These are phyloP conservation scores for Sutorius eximius DNA, from an alignment of 1,284 basidiomycete genomes.

Conservation along the genomic window DNA sequence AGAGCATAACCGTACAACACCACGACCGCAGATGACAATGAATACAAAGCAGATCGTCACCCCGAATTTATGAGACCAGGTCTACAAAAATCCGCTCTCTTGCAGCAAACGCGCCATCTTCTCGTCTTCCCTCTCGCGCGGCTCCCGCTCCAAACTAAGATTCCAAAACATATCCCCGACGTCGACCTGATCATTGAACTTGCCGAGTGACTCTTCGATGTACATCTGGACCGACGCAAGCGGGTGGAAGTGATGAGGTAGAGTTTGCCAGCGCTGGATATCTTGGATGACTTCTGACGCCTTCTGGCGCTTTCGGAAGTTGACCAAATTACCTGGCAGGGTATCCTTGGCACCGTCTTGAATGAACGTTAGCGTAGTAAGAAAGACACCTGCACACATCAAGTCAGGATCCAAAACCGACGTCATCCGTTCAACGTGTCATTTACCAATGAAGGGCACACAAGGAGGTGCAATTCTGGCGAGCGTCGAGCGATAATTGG, in stretches of 20 bases:
- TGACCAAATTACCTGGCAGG: slow-evolving; percentile 79
- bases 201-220: slow-evolving; percentile 75
- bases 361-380: slow-evolving; percentile 95
- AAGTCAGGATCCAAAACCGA: background rate
- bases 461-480: slow-evolving; percentile 89
- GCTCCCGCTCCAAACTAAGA: slow-evolving; percentile 83
- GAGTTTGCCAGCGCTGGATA: slow-evolving; percentile 93
- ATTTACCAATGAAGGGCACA: slow-evolving; percentile 93
- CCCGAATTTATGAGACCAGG: background rate
- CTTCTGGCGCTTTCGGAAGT: slow-evolving; percentile 94
- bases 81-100: slow-evolving; percentile 82
- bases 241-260: slow-evolving; percentile 82
- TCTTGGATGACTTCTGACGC: slow-evolving; percentile 94
- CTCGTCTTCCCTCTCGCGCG: slow-evolving; percentile 90
- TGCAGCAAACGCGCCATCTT: slow-evolving; percentile 88
- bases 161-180: slow-evolving; percentile 81
- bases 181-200: slow-evolving; percentile 61
- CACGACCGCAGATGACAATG: slow-evolving; percentile 1
- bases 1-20: slow-evolving; percentile 25
- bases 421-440: slow-evolving; percentile 7
- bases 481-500: slow-evolving; percentile 85
- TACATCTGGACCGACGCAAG: slow-evolving; percentile 72
- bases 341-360: slow-evolving; percentile 97
- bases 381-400: slow-evolving; percentile 75
- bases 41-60: slow-evolving; percentile 1